Conservation (phyloP, 2,329 filamentous ascomycete species). For the Phaeophleospora eucalypticola region DNA sequence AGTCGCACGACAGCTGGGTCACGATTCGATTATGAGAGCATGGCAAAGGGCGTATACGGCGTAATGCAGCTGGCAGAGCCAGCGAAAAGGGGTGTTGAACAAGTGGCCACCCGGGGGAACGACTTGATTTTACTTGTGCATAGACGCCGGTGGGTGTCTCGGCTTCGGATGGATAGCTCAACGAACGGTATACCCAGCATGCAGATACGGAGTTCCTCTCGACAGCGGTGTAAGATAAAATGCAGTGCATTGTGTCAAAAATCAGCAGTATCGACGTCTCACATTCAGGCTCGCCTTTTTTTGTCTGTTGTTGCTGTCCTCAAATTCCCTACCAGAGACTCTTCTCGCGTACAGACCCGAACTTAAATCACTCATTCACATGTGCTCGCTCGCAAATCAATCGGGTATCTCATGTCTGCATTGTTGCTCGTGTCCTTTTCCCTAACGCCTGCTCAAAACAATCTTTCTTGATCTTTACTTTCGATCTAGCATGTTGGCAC, state of each 20-base stretch:
- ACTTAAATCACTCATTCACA: no score
- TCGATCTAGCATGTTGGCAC: no score
- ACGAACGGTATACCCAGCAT: slow-evolving; percentile 10
- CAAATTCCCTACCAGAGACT: no score
- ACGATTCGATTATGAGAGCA: slow-evolving; percentile 13
- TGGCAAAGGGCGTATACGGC: slow-evolving; percentile 19
- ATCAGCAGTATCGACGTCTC: not conserved
- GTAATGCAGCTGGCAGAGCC: slow-evolving; percentile 21
- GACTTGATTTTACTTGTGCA: slow-evolving; percentile 6
- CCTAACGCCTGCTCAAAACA: no score
- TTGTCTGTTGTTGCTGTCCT: no score
- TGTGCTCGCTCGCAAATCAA: no score
- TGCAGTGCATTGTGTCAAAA: not conserved
- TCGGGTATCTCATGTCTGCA: no score
- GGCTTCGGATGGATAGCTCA: slow-evolving; percentile 9
- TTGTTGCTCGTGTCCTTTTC: no score
- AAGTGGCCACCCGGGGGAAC: slow-evolving; percentile 32
- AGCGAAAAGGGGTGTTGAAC: slow-evolving; percentile 30
- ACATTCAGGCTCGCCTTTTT: no score
- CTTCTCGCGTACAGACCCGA: no score
- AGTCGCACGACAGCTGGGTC: slow-evolving; percentile 5
- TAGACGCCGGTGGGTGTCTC: slow-evolving; percentile 1
- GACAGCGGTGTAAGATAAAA: not conserved
- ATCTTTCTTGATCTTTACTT: no score
- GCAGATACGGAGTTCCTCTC: not conserved